Conservation (phyloP, 2,329 filamentous ascomycete species). For the Gremmenia infestans region DNA sequence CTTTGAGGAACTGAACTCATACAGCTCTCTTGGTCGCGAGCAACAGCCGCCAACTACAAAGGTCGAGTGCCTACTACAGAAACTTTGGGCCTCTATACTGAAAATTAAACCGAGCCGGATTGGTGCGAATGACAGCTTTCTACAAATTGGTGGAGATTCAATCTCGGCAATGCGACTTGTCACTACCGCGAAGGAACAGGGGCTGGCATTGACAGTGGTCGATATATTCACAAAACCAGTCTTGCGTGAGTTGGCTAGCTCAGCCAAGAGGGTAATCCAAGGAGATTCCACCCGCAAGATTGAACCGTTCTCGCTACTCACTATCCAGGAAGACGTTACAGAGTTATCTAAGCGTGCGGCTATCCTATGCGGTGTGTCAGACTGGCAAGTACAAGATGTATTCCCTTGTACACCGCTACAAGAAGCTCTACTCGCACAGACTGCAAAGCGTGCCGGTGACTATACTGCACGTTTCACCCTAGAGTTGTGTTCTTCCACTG, state of each 20-base stretch:
- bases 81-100: slow-evolving; percentile 2
- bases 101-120: slow-evolving; percentile 17
- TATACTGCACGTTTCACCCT: slow-evolving; percentile 30
- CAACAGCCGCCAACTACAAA: not conserved
- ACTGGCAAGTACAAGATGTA: slow-evolving; percentile 24
- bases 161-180: slow-evolving; percentile 38
- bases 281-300: not conserved
- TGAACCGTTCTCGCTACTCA: not conserved
- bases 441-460: slow-evolving; percentile 26
- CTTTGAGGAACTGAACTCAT: not conserved
- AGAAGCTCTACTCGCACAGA: slow-evolving; percentile 34
- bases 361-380: slow-evolving; percentile 15
- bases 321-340: not conserved
- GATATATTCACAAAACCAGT: not conserved
- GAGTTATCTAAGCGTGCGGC: not conserved
- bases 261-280: not conserved
- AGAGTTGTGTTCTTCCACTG: not conserved
- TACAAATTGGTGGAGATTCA: slow-evolving; percentile 32
- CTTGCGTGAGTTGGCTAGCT: not conserved
- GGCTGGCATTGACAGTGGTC: not conserved
- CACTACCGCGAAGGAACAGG: not conserved
- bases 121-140: slow-evolving; percentile 32
- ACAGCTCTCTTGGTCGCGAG: not conserved
- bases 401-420: slow-evolving; percentile 36
- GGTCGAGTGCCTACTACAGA: not conserved